A percentile compares a stretch with the other conserved stretches of the same genome.
phyloP scores from a whole-genome alignment of 1,284 basidiomycete genomes.

The Moesziomyces parantarcticus region DNA sequence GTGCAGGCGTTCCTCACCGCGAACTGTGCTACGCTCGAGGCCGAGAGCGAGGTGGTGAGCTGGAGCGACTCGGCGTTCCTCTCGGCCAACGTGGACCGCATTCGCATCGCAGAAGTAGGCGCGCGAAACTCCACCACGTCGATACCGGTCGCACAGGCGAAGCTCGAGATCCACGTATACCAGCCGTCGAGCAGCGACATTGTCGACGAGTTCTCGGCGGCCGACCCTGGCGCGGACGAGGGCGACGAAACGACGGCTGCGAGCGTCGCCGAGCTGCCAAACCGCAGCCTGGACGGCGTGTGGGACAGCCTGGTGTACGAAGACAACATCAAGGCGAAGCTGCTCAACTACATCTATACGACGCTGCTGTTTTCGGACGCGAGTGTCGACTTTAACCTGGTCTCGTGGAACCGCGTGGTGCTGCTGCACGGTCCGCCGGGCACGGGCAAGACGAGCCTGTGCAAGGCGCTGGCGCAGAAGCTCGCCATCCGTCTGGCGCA shows the following conservation, averaged over 20 bases:
- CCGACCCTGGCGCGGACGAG: slow-evolving; percentile 72
- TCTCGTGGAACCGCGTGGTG: slow-evolving; percentile 94
- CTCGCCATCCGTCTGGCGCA: slow-evolving; percentile 87
- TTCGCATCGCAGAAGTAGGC: slow-evolving; percentile 76
- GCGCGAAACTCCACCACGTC: slow-evolving; percentile 21
- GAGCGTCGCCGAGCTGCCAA: slow-evolving; percentile 85
- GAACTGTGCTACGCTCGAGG: slow-evolving; percentile 69
- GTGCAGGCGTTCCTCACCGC: slow-evolving; percentile 12
- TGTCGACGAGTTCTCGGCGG: slow-evolving; percentile 81
- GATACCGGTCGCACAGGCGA: slow-evolving; percentile 31
- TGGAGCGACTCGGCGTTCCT: slow-evolving; percentile 76
- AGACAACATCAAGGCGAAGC: slow-evolving; percentile 85
- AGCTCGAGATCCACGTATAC: slow-evolving; percentile 80
- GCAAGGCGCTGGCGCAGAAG: slow-evolving; percentile 94
- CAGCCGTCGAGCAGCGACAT: slow-evolving; percentile 78
- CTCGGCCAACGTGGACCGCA: slow-evolving; percentile 78
- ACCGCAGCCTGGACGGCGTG: slow-evolving; percentile 82
- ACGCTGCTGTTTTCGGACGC: slow-evolving; percentile 89
- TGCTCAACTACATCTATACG: slow-evolving; percentile 93
- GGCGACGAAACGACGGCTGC: slow-evolving; percentile 78
- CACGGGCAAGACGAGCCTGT: slow-evolving; percentile 96
- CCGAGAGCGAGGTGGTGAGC: slow-evolving; percentile 77
- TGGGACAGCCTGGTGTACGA: slow-evolving; percentile 88
- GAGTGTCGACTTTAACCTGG: slow-evolving; percentile 87
- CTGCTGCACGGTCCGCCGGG: slow-evolving; percentile 96